Percentiles rank a stretch among this genome's conserved stretches.
phyloP scores from a whole-genome alignment of 2,329 filamentous ascomycete species.

The Ploettnerulaceae sp. region DNA sequence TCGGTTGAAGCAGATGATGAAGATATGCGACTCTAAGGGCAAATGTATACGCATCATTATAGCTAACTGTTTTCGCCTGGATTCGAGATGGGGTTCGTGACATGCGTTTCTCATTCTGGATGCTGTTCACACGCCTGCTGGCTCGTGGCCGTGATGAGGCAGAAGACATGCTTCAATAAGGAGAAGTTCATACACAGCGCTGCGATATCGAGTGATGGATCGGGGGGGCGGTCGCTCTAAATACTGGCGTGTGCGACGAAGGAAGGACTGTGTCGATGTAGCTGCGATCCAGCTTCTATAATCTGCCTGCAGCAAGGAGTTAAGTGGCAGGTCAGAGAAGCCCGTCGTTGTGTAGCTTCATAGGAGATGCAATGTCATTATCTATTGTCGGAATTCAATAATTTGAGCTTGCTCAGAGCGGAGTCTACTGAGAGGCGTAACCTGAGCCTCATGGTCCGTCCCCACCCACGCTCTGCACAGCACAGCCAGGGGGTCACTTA shows the following conservation, averaged over 20 bases:
- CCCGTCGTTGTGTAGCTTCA: conserved; percentile 3
- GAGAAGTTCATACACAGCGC: no score
- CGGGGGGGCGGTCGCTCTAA: conserved; percentile 2
- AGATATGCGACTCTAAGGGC: conserved; percentile 88
- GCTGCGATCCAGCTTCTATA: conserved; percentile 5
- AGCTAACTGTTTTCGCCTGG: conserved; percentile 46
- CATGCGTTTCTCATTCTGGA: conserved; percentile 27
- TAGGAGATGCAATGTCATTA: conserved; percentile 1
- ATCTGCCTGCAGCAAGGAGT: conserved; percentile 4
- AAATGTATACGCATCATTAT: conserved; percentile 86
- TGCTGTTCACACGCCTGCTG: conserved; percentile 31
- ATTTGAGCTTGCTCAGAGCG: not conserved
- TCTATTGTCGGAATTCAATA: not conserved
- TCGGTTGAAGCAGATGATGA: conserved; percentile 86
- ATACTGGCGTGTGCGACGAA: not conserved
- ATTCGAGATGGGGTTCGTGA: conserved; percentile 40
- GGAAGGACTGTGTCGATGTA: not conserved
- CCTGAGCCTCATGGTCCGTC: not conserved
- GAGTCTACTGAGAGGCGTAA: not conserved
- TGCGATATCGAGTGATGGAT: conserved; percentile 4
- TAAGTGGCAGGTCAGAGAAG: not conserved
- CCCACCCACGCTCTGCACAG: no score
- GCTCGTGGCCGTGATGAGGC: conserved; percentile 28
- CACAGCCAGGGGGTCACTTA: not conserved
- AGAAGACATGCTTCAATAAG: conserved; percentile 31